These are phyloP conservation scores for Arxiozyma telluris DNA, from an alignment of 1,139 yeast species.

Conservation along the genomic window DNA sequence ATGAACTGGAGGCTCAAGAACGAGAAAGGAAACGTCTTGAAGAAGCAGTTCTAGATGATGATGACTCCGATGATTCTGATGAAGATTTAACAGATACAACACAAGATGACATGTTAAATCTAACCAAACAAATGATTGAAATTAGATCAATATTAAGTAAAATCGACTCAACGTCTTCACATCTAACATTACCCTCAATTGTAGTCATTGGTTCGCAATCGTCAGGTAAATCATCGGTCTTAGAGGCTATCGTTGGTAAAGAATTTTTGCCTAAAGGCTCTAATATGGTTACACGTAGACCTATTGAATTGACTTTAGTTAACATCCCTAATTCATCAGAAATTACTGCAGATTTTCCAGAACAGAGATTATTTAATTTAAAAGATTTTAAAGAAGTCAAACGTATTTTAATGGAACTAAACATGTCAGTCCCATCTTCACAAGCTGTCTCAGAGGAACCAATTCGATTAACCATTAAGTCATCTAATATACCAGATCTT, in stretches of 20 bases:
- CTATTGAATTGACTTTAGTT: constrained; percentile 83
- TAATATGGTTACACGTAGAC: constrained; percentile 93
- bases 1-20: constrained; percentile 4
- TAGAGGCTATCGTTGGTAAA: constrained; percentile 89
- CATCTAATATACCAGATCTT: constrained; percentile 89
- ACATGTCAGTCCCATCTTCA: constrained; percentile 79
- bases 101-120: constrained; percentile 68
- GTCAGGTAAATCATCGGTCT: constrained; percentile 90
- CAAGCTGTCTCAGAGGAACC: constrained; percentile 90
- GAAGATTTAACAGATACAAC: constrained; percentile 43
- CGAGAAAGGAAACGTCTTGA: constrained; percentile 15
- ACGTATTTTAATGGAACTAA: constrained; percentile 71
- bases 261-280: constrained; percentile 91
- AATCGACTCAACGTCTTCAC: constrained; percentile 64
- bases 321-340: constrained; percentile 74
- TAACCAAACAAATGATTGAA: constrained; percentile 95
- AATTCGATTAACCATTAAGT: constrained; percentile 78
- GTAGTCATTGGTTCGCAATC: constrained; percentile 97
- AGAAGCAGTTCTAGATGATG: constrained; percentile 32
- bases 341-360: constrained; percentile 90
- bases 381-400: constrained; percentile 87
- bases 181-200: constrained; percentile 80
- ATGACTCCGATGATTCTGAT: constrained; percentile 35
- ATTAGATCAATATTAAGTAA: constrained; percentile 70
- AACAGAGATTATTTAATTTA: constrained; percentile 67